Conservation (phyloP, 768 basidiomycete species). For the Lactarius akahatsu region DNA sequence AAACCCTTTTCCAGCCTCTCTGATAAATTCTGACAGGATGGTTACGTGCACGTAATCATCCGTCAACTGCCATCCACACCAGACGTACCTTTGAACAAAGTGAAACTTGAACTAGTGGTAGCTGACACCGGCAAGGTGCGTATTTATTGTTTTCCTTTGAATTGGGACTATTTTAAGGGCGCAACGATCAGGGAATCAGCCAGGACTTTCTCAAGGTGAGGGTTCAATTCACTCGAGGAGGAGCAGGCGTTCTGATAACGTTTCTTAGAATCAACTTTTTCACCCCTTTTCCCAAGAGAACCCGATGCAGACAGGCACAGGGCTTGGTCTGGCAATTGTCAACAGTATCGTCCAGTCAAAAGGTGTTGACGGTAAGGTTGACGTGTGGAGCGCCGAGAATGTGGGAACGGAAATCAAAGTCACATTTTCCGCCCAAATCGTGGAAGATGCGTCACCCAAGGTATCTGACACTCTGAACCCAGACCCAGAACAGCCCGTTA, state of each 20-base stretch:
- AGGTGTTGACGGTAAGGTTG: constrained; percentile 86
- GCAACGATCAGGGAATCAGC: constrained; percentile 68
- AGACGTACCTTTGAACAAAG: constrained; percentile 53
- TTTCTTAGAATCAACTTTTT: constrained; percentile 82
- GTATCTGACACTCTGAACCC: constrained; percentile 33
- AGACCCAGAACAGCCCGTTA: constrained; percentile 31
- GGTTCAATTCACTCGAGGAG: not conserved
- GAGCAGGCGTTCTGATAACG: not conserved
- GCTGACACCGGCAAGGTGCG: constrained; percentile 85
- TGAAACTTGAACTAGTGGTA: constrained; percentile 81
- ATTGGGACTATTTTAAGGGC: not conserved
- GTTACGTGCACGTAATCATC: constrained; percentile 83
- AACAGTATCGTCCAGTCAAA: constrained; percentile 87
- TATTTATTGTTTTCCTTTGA: not conserved
- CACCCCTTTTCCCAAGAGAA: constrained; percentile 98
- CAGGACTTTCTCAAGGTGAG: constrained; percentile 84
- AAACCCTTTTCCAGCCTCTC: not conserved
- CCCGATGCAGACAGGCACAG: constrained; percentile 88
- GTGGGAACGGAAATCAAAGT: constrained; percentile 91
- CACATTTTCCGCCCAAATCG: constrained; percentile 69
- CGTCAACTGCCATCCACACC: constrained; percentile 64
- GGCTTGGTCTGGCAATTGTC: constrained; percentile 92
- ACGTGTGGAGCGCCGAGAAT: constrained; percentile 90
- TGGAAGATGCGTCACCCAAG: constrained; percentile 36
- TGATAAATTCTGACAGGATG: constrained; percentile 49